Conservation (phyloP, 108 stramenopile species). For the Stephanodiscus minutulus region DNA sequence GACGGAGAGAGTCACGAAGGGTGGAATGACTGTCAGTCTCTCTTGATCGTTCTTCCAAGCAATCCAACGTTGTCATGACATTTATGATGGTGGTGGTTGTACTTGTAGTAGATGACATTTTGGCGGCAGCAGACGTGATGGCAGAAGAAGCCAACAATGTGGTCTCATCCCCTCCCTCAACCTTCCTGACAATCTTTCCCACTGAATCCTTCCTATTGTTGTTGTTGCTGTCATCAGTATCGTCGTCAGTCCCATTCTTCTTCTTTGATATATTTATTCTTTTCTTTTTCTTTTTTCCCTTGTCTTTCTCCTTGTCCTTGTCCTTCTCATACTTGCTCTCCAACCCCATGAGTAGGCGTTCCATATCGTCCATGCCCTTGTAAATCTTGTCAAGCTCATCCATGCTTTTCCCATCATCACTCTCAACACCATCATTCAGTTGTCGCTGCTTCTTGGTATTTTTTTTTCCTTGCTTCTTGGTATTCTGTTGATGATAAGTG, state of each 20-base stretch:
- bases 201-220: neutral
- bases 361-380: constrained; percentile 34
- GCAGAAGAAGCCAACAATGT: too few relatives aligned
- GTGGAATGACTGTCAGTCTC: constrained; percentile 45
- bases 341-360: constrained; percentile 22
- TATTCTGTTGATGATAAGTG: constrained; percentile 12
- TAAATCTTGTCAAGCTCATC: constrained; percentile 17
- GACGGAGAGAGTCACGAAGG: neutral
- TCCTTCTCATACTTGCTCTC: constrained; percentile 18
- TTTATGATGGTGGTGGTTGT: constrained; percentile 18
- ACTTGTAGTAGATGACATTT: neutral
- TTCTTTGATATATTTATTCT: neutral
- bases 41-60: constrained; percentile 30
- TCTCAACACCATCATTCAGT: neutral
- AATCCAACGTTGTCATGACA: constrained; percentile 31
- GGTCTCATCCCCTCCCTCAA: neutral
- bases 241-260: constrained; percentile 1
- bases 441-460: constrained; percentile 27
- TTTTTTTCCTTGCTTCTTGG: neutral
- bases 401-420: constrained; percentile 5
- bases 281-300: constrained; percentile 2
- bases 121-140: constrained; percentile 1
- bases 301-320: constrained; percentile 11
- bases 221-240: constrained; percentile 10
- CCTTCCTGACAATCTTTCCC: neutral